These are phyloP conservation scores for Penicillium antarcticum DNA, from an alignment of 495 filamentous ascomycete genomes.

Conservation along the genomic window DNA sequence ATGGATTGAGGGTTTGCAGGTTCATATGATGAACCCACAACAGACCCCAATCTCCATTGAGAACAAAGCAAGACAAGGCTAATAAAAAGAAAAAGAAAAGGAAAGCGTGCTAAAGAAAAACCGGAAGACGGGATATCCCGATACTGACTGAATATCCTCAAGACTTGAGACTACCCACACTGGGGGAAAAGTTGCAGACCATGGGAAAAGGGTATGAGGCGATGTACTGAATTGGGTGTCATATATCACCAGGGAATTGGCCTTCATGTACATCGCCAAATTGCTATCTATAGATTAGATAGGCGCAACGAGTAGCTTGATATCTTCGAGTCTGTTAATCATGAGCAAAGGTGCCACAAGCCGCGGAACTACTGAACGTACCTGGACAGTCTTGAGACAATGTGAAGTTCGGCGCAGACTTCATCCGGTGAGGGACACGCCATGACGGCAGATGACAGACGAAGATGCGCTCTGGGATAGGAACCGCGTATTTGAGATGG, in stretches of 20 bases:
- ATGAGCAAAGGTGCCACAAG: background rate
- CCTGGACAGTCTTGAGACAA: conserved; percentile 7
- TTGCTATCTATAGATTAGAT: conserved; percentile 1
- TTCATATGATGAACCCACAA: background rate
- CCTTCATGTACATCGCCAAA: background rate
- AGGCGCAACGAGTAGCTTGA: conserved; percentile 4
- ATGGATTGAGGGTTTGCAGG: background rate
- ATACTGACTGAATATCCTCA: background rate
- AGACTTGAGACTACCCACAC: background rate
- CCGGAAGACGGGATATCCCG: conserved; percentile 5
- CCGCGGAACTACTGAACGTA: background rate
- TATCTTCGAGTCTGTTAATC: background rate
- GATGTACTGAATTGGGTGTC: background rate
- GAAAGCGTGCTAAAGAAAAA: conserved; percentile 2
- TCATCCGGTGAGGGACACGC: background rate
- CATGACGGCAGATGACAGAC: background rate
- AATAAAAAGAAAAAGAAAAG: background rate
- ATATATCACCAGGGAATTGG: background rate
- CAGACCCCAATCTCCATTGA: conserved; percentile 7
- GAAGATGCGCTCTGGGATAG: background rate
- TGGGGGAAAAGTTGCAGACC: background rate
- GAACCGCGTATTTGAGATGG: background rate
- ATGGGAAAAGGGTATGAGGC: background rate
- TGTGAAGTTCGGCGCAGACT: conserved; percentile 1
- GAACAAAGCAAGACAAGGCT: conserved; percentile 5